phyloP scores from a whole-genome alignment of 176 grass and related monocot genomes.

The Phragmites australis region DNA sequence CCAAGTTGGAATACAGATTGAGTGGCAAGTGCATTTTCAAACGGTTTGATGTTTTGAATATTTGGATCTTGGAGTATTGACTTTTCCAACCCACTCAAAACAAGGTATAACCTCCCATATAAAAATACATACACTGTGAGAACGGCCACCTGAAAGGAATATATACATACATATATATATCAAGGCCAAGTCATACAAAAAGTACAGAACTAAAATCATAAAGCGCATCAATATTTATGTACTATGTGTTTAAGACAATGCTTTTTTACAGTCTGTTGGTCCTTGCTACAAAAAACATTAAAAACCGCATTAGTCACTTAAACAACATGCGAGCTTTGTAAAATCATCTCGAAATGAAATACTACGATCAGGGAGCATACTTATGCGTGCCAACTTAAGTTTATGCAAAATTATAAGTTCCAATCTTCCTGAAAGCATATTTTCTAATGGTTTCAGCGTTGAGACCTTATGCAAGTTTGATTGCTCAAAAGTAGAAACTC shows the following conservation, averaged over 20 bases:
- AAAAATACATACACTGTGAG: conserved; percentile 69
- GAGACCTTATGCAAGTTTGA: neutral
- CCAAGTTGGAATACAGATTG: conserved; percentile 75
- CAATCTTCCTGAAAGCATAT: neutral
- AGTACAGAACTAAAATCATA: neutral
- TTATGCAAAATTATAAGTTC: neutral
- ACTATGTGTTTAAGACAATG: conserved; percentile 17
- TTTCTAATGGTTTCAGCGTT: conserved; percentile 3
- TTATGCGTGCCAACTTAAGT: conserved; percentile 16
- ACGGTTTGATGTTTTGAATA: conserved; percentile 55
- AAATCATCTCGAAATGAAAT: conserved; percentile 32
- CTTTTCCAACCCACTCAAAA: conserved; percentile 67
- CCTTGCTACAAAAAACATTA: neutral
- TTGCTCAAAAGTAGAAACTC: conserved; percentile 7
- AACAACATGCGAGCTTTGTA: conserved; percentile 18
- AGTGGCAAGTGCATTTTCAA: conserved; percentile 67
- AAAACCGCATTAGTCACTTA: neutral
- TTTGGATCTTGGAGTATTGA: conserved; percentile 61
- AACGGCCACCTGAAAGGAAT: conserved; percentile 58
- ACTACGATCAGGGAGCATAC: conserved; percentile 12
- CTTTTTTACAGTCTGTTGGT: neutral
- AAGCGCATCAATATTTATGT: conserved; percentile 2
- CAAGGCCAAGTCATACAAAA: neutral
- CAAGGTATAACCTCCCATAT: conserved; percentile 73
- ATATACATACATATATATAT: neutral